phyloP scores from a whole-genome alignment of 2,329 filamentous ascomycete species.

The Botrytis fragariae region DNA sequence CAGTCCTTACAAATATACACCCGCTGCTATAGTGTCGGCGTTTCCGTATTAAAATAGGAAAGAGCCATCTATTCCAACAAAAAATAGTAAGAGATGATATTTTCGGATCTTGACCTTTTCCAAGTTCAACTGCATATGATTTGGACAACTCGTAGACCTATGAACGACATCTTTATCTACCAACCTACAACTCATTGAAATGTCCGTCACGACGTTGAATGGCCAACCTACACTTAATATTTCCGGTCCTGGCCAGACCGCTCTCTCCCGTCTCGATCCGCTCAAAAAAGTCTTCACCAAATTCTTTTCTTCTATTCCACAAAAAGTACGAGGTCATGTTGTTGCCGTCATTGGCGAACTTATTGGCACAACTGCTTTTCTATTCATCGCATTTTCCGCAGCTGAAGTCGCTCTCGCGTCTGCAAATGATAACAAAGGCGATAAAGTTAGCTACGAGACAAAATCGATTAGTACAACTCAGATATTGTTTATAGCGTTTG shows the following conservation, averaged over 20 bases:
- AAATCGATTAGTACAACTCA: constrained; percentile 31
- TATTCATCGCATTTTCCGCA: constrained; percentile 37
- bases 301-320: constrained; percentile 25
- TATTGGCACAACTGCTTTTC: constrained; percentile 47
- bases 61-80: neutral
- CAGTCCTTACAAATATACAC: no score
- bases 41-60: neutral
- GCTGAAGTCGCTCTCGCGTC: constrained; percentile 31
- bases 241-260: constrained; percentile 22
- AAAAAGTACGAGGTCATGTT: constrained; percentile 42
- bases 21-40: neutral
- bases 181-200: constrained; percentile 12
- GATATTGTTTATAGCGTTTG: constrained; percentile 31
- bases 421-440: constrained; percentile 30
- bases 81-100: neutral
- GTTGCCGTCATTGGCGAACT: constrained; percentile 50
- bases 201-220: constrained; percentile 21
- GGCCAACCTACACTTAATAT: constrained; percentile 27
- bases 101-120: neutral
- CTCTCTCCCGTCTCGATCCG: constrained; percentile 26
- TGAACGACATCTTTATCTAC: constrained; percentile 11
- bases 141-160: constrained; percentile 13
- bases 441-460: constrained; percentile 13
- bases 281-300: constrained; percentile 26
- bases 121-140: neutral